Evolutionary conservation across 805 yeast genomes (phyloP), one percentile per base, ranked within the genome.

Genomic region (Sungouiella blattae): DNA sequence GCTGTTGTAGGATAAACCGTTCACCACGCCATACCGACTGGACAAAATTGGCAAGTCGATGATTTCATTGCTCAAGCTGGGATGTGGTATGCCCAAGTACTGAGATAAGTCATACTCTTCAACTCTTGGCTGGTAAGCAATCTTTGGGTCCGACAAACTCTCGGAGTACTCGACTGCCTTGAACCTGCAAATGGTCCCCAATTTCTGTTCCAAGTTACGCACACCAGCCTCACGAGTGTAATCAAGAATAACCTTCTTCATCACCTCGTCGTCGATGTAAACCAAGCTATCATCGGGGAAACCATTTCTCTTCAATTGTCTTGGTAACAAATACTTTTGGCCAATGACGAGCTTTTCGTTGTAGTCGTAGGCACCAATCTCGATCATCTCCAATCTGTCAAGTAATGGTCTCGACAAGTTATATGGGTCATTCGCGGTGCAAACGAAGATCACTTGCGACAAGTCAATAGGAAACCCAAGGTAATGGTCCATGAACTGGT

Each of bases 201-300:
- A 66, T 37, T 73, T 70, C 28, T 95, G 69, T 50, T 87, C 95
- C 41, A 88, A 67, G 40, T 75, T 78, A 47, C 96, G 72, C 13
- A 87, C 94, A 3, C 96, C 96, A 0, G 95, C 77, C 57, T 87
- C 96, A 35, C 89, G 67, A 0, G 95, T 83, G 53, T 87, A 87
- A 43, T 73, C 75, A 3, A 77, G 64, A 17, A 87, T 82, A 31
- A 87, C 63, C 32, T 72, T 71, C 47, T 73, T 61, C 67, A 87
- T 68, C 1, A 83, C 80, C 0, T 69, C 69, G 15, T 74, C 73
- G 12, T 64, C 64, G 4, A 87, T 57, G 4, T 46, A 39, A 5
- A 85, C 70, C 26, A 69, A 62, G 6, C 57, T 60, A 4, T 33
- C 30, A 9, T 30, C 35, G 1, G 68, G 67, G 26, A 87, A 64